phyloP scores from a whole-genome alignment of 176 grass and related monocot species.

The Rhynchospora pubera region DNA sequence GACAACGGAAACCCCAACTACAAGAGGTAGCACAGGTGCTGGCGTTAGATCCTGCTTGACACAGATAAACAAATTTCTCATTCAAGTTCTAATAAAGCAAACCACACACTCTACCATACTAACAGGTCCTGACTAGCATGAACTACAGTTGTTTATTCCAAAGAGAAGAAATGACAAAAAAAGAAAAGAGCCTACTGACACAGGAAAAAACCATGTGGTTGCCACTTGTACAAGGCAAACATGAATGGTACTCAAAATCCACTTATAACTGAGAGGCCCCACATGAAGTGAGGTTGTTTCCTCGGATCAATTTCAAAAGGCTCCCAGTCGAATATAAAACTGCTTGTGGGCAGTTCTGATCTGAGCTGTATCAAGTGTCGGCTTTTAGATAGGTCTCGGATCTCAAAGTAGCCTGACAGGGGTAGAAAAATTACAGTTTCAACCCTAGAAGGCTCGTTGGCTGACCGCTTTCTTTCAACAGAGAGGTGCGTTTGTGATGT shows the following conservation, averaged over 20 bases:
- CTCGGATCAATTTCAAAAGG: conserved; percentile 69
- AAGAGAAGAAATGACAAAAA: background rate
- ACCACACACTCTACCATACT: background rate
- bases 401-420: conserved; percentile 80
- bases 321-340: conserved; percentile 63
- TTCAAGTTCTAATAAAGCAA: background rate
- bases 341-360: conserved; percentile 61
- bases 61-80: conserved; percentile 21
- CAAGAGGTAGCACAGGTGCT: no score
- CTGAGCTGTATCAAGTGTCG: conserved; percentile 72
- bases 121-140: background rate
- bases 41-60: conserved; percentile 61
- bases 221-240: background rate
- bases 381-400: conserved; percentile 63
- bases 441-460: conserved; percentile 60
- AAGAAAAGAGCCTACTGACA: no score
- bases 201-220: background rate
- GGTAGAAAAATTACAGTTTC: conserved; percentile 60
- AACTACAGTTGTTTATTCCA: background rate
- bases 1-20: conserved; percentile 67
- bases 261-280: no score
- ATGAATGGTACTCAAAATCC: background rate
- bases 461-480: conserved; percentile 78
- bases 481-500: no score
- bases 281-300: conserved; percentile 75